Evolutionary conservation across 257 asterid genomes (phyloP), one percentile per base, ranked within the genome.

Genomic region (Petunia secreta): DNA sequence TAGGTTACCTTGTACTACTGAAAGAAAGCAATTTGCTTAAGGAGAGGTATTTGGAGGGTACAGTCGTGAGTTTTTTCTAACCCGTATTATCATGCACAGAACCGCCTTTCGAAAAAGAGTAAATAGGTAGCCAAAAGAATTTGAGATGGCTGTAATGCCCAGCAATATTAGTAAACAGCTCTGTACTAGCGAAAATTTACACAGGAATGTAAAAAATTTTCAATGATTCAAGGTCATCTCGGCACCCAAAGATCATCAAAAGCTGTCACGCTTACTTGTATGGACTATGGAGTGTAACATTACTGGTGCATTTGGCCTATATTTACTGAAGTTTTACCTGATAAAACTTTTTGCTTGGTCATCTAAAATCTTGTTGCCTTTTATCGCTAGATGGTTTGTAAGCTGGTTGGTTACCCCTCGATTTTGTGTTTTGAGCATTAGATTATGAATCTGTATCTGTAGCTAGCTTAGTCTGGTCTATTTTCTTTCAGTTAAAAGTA

Each of bases 141-240:
- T 73, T 50, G 78, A 73, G 62, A 71, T 48, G 60, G 36, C 46
- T 73, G 34, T 73, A 50, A 73, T 50, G 16, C 25, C 77, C 77
- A 71, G 43, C 77, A 71, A 71, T 58, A 71, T 71, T 25, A 71
- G 25, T 48, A 34, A 9, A 73, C 78, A 73, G 50, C 62, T 50
- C 3, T 34, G 48, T 34, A 13, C 77, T 34, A 48, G 16, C 39
- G 25, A 73, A 3, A 71, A 71, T 10, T 15, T 46, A 16, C 34
- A 5, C 14, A 1, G 62, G 13, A 50, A 10, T 71, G 60, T 71
- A 1, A 73, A 16, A 34, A 4, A 10, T 13, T 73, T 73, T 53
- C 44, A 11, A 44, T 69, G 40, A 41, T 69, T 71, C 76, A 71
- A 34, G 77, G 62, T 34, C 77, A 50, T 73, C 75, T 73, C 50